These are phyloP conservation scores for Echites panduratus DNA, from an alignment of 257 asterid species.

Conservation along the genomic window DNA sequence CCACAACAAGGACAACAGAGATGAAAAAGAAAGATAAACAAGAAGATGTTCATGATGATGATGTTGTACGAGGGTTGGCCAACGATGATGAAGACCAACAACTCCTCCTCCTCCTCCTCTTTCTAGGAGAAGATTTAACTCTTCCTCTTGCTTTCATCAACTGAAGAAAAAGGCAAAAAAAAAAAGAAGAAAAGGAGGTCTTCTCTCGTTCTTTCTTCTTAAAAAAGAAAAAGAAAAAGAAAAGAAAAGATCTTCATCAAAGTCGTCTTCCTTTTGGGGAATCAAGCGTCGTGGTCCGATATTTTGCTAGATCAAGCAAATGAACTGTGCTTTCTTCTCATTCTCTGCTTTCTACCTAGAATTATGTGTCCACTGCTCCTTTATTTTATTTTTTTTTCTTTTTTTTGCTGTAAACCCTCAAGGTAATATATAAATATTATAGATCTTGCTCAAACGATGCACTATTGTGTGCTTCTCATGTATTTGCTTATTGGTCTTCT, in stretches of 20 bases:
- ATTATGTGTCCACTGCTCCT: neutral
- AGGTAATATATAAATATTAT: neutral
- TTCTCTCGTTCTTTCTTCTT: conserved; percentile 12
- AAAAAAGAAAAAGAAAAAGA: neutral
- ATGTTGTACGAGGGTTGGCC: neutral
- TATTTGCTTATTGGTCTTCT: neutral
- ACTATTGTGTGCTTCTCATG: neutral
- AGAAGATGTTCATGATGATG: neutral
- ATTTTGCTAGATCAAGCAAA: conserved; percentile 17
- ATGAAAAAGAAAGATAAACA: conserved; percentile 7
- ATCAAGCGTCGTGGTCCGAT: conserved; percentile 44
- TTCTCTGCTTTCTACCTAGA: neutral
- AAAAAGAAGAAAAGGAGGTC: neutral
- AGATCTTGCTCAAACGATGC: conserved; percentile 18
- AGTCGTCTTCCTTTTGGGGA: conserved; percentile 26
- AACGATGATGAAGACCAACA: neutral
- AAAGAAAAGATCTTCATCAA: conserved; percentile 7
- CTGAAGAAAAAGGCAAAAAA: neutral
- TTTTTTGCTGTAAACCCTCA: neutral
- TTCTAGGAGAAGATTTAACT: neutral
- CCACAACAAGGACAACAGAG: conserved; percentile 7
- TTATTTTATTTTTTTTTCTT: too few species aligned
- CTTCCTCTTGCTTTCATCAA: conserved; percentile 1
- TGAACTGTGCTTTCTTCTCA: neutral
- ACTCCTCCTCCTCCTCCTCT: too few species aligned